Evolutionary conservation across 202 grass and related monocot genomes (phyloP).

Genomic region (Tripidium arundinaceum): DNA sequence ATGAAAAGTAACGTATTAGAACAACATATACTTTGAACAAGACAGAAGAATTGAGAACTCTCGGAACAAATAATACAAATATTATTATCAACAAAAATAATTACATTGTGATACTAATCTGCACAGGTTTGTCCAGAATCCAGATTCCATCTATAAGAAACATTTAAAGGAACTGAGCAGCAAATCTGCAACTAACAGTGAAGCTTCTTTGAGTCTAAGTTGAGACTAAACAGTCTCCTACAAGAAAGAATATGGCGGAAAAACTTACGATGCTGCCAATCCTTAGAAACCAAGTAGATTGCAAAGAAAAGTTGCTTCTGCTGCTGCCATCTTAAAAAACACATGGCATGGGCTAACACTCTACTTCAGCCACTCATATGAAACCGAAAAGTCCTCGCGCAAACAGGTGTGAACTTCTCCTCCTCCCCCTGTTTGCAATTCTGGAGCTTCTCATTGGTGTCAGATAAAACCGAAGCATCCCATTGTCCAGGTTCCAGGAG

Average conservation of each 20-base stretch:
- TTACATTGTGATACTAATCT: slow-evolving; percentile 56
- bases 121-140: slow-evolving; percentile 37
- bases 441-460: slow-evolving; percentile 78
- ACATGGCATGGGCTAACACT: slow-evolving; percentile 41
- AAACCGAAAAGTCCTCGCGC: slow-evolving; percentile 63
- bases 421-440: slow-evolving; percentile 52
- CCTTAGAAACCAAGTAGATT: slow-evolving; percentile 35
- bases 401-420: slow-evolving; percentile 58
- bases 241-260: slow-evolving; percentile 22
- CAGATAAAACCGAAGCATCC: slow-evolving; percentile 91
- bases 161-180: slow-evolving; percentile 42
- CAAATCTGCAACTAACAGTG: slow-evolving; percentile 33
- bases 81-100: slow-evolving; percentile 52
- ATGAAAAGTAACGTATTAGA: background rate
- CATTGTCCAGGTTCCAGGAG: slow-evolving; percentile 82
- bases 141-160: slow-evolving; percentile 41
- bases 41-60: background rate
- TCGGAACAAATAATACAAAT: slow-evolving; percentile 9
- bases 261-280: slow-evolving; percentile 32
- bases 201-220: slow-evolving; percentile 34
- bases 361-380: slow-evolving; percentile 42
- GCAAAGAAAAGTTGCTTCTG: slow-evolving; percentile 39
- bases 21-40: background rate
- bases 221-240: slow-evolving; percentile 31
- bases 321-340: slow-evolving; percentile 57